Percentiles rank a stretch among this genome's conserved stretches.
Conservation (phyloP, 2,329 filamentous ascomycete genomes). For the Rhynchosporium secalis region DNA sequence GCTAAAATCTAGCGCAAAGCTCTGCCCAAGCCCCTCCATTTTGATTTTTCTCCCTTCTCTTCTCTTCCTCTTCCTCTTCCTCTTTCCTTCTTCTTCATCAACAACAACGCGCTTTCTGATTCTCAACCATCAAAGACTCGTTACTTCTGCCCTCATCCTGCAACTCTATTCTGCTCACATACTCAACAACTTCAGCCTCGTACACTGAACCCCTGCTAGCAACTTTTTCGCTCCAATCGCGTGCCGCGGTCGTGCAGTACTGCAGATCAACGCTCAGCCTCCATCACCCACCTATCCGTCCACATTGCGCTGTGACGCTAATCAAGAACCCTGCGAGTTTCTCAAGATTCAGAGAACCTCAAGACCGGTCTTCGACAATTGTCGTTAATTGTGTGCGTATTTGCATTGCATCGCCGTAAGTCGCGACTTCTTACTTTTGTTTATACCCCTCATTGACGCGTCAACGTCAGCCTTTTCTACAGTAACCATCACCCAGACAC, state of each 20-base stretch:
- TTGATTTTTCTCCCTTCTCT: too few species aligned
- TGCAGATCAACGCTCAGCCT: not conserved
- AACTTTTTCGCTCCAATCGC: not conserved
- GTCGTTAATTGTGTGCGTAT: not conserved
- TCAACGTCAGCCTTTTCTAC: not conserved
- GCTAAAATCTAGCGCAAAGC: not conserved
- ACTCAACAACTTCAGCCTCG: not conserved
- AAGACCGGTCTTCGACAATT: not conserved
- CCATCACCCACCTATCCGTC: not conserved
- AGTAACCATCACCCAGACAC: not conserved
- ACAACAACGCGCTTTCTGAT: slow-evolving; percentile 8
- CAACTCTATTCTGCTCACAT: not conserved
- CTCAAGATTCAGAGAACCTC: not conserved
- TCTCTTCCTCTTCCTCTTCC: not conserved
- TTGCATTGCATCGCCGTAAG: not conserved
- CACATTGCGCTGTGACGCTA: not conserved
- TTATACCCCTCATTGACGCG: not conserved
- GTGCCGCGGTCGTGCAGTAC: not conserved
- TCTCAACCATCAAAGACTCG: slow-evolving; percentile 1
- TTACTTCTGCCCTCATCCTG: slow-evolving; percentile 10
- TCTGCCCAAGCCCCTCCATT: too few species aligned
- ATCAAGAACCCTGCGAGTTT: slow-evolving; percentile 3
- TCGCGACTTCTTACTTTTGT: slow-evolving; percentile 2
- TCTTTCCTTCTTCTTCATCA: slow-evolving; percentile 3
- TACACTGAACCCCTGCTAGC: slow-evolving; percentile 4